Percentiles rank a stretch among this genome's conserved stretches.
phyloP scores from a whole-genome alignment of 192 early-diverging fungal species.

The Backusella macrospora region DNA sequence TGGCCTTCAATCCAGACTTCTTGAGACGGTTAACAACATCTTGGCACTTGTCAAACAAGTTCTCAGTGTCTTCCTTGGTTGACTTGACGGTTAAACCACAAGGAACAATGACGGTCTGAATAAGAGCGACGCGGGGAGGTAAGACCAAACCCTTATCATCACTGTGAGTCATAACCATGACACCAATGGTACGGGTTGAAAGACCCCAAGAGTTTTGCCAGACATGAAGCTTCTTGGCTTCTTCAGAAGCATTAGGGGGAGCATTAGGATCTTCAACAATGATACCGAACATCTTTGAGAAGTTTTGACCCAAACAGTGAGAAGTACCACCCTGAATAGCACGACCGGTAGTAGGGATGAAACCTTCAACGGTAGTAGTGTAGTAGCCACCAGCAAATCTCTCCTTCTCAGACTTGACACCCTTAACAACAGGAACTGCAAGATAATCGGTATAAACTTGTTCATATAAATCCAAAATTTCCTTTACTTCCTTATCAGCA shows the following conservation, averaged over 20 bases:
- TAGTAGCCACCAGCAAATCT: conserved; percentile 98
- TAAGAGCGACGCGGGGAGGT: conserved; percentile 88
- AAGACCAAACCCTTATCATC: conserved; percentile 98
- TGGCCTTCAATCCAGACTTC: conserved; percentile 41
- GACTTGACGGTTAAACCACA: conserved; percentile 92
- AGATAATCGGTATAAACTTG: conserved; percentile 97
- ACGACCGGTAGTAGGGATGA: conserved; percentile 94
- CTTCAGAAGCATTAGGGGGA: conserved; percentile 50
- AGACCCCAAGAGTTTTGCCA: conserved; percentile 99
- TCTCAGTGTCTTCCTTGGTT: conserved; percentile 69
- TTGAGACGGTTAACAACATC: conserved; percentile 36
- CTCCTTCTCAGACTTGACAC: conserved; percentile 98
- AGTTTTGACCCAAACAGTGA: conserved; percentile 99
- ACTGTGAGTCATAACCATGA: conserved; percentile 99
- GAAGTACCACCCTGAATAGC: conserved; percentile 98
- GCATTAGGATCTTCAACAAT: conserved; percentile 84
- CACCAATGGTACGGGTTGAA: conserved; percentile 96
- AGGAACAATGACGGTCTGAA: conserved; percentile 93
- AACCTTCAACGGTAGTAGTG: conserved; percentile 98
- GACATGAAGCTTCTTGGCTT: conserved; percentile 74
- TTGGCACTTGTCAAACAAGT: conserved; percentile 69
- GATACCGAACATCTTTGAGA: conserved; percentile 99
- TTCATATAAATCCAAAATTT: conserved; percentile 94
- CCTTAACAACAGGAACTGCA: conserved; percentile 95
- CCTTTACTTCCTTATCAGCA: conserved; percentile 81